Evolutionary conservation across 129 eudicot species (phyloP), one percentile per base, ranked within the genome.

Genomic region (Helichrysum umbraculigerum): DNA sequence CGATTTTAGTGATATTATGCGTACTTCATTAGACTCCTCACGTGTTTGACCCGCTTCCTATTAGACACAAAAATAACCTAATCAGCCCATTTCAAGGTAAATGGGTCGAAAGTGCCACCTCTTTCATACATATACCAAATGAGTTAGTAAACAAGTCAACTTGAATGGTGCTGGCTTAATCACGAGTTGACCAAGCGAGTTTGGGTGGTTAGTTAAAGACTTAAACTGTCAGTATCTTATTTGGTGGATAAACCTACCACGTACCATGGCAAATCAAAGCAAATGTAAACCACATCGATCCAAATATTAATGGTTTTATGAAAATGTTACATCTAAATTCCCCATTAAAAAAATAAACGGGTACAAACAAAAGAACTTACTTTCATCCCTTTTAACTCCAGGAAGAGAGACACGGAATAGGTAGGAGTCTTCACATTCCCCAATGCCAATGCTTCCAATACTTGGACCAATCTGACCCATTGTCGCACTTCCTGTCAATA

Each of bases 321-420:
- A 21, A 58, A 58, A 73, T 58, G 35, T 25, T 56, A 74, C 14
- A 22, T 28, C 30, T 30, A 63, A 17, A 35, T 15, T 16, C 22
- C 5, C 11, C n/a, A n/a, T 0, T 32, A 11, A 63, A 7, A 63
- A 7, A 63, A 30, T 63, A 15, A 32, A 73, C 25, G 9, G 63
- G 35, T 54, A 32, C 5, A 65, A 66, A 65, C 20, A 7, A 34
- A 41, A 52, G 42, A 80, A 78, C 93, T 83, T 88, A 88, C 94
- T 88, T 83, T 89, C 96, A 84, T 91, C 97, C 82, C 93, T 85
- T 80, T 76, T 91, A 16, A 93, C 98, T 59, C 98, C 98, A 25
- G 98, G 97, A 85, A 93, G 97, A n/a, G 97, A 74, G 30, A 90
- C 97, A 28, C 96, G 95, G 61, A 93, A 93, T 10, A 90, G 68